A percentile compares a stretch with the other conserved stretches of the same genome.
Evolutionary conservation across 2,329 filamentous ascomycete genomes (phyloP).

Genomic region (Claviceps maximensis): DNA sequence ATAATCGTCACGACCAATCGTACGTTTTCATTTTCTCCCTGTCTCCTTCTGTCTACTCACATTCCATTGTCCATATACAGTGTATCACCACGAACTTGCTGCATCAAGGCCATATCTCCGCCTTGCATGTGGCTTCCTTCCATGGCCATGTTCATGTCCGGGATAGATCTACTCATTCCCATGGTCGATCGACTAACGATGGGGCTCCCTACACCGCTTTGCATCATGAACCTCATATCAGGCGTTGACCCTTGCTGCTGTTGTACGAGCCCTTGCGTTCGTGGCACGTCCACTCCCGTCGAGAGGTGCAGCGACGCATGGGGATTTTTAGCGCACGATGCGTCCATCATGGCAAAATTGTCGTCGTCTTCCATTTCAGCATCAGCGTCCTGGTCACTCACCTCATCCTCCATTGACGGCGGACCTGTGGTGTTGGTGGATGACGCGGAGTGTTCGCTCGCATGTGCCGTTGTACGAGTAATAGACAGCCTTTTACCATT

Average conservation of each 20-base stretch:
- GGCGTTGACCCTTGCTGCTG: slow-evolving; percentile 15
- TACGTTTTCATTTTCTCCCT: too few relatives aligned
- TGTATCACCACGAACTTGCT: slow-evolving; percentile 31
- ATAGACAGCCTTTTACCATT: slow-evolving; percentile 18
- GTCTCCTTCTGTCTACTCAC: not conserved
- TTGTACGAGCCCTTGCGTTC: slow-evolving; percentile 25
- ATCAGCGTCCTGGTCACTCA: slow-evolving; percentile 24
- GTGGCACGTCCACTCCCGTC: slow-evolving; percentile 29
- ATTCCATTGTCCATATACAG: slow-evolving; percentile 35
- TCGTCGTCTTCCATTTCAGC: slow-evolving; percentile 47
- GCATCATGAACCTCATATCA: slow-evolving; percentile 30
- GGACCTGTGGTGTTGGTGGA: slow-evolving; percentile 22
- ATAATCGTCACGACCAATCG: too few relatives aligned
- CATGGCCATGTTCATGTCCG: slow-evolving; percentile 31
- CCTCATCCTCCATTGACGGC: slow-evolving; percentile 27
- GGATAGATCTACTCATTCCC: slow-evolving; percentile 31
- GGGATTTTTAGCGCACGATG: slow-evolving; percentile 24
- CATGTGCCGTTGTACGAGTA: slow-evolving; percentile 21
- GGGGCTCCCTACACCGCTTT: slow-evolving; percentile 24
- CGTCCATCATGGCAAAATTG: slow-evolving; percentile 36
- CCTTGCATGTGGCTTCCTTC: slow-evolving; percentile 26
- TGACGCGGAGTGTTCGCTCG: slow-evolving; percentile 21
- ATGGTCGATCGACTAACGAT: slow-evolving; percentile 22
- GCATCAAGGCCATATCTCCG: slow-evolving; percentile 32
- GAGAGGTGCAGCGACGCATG: slow-evolving; percentile 27